Evolutionary conservation across 2,329 filamentous ascomycete species (phyloP), one percentile per base, ranked within the genome.

Genomic region (Chaetoscypha palmicola): DNA sequence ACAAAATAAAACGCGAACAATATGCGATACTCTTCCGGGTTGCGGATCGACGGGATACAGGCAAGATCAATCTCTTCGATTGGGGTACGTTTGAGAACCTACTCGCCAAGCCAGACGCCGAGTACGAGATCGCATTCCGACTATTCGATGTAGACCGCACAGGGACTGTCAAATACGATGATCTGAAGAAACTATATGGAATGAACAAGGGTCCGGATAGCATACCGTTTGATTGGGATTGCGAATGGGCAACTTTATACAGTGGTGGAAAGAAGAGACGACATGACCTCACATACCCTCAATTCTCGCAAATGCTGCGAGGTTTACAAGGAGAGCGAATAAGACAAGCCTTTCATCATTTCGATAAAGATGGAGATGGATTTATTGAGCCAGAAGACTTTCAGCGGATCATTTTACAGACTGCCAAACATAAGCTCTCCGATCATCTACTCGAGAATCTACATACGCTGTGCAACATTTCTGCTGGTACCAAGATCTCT

Each of bases 101-200:
- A 51, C 81, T 98, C 47, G 75, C 76, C 56, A 97, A 96, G 69
- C 86, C 92, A 50, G 92, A 97, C 62, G 92, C 92, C 64, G 92
- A 98, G 70, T 98, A 98, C 69, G 90, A 97, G 67, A 95, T 98
- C 58, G 91, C 92, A 12, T 98, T 97, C 70, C 86, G 92, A 58
- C 77, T 98, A 43, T 98, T 98, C 67, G 91, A 97, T 62, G 76
- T 87, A 57, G 81, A 91, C 40, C 79, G 86, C 49, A 85, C 80
- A 16, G 92, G 92, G 49, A 77, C 77, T 38, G 88, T 98, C 60
- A 91, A 90, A 64, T 95, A 91, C 62, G 85, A 94, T 30, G 80
- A 89, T 58, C 90, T 98, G 68, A 81, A 87, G 61, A 76, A 79
- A 47, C 71, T 91, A 46, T 96, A 94, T 68, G 85, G 91, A 67